Evolutionary conservation across 164 flowering plant species (phyloP), one percentile per base, ranked within the genome.

Genomic region (Buxus sempervirens): DNA sequence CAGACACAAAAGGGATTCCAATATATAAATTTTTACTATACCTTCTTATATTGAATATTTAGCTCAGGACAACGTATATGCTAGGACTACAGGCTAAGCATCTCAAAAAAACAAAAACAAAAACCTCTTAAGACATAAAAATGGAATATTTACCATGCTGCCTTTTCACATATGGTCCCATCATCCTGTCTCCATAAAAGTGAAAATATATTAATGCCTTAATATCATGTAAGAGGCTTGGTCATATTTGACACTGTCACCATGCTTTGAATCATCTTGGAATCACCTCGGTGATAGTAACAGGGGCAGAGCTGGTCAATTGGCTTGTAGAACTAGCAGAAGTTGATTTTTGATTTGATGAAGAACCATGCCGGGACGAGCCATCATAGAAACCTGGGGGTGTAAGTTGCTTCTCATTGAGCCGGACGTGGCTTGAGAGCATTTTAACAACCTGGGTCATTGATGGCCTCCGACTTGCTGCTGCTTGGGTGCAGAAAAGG

Each of bases 401-500:
- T 16, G 85, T 79, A 20, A 90, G 81, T 57, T 81, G 68, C 68
- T 83, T 72, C 77, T 90, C 96, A 48, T 90, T 87, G 41, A 90
- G 79, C 54, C 79, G 73, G 21, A 80, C 73, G 51, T 82, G 74
- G 72, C 72, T 85, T 5, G 96, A 78, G 27, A 90, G 86, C 96
- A 90, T 87, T 41, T 81, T 82, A 26, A 88, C 75, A 22, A 88
- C 92, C 65, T 87, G 92, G 67, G 83, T 80, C 96, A 90, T 90
- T 38, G 62, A 45, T 19, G 96, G 96, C 70, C 96, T 79, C 62
- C 87, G 74, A 68, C 21, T 80, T 45, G 90, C 88, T 45, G 75
- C 61, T 64, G 84, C 85, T 76, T 90, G 96, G 51, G 94, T 83
- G 83, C 96, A 90, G 82, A 90, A 90, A 42, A 90, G 79, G 9